Evolutionary conservation across 2,329 filamentous ascomycete genomes (phyloP), one percentile per base, ranked within the genome.

Genomic region (Trichophyton mentagrophytes): DNA sequence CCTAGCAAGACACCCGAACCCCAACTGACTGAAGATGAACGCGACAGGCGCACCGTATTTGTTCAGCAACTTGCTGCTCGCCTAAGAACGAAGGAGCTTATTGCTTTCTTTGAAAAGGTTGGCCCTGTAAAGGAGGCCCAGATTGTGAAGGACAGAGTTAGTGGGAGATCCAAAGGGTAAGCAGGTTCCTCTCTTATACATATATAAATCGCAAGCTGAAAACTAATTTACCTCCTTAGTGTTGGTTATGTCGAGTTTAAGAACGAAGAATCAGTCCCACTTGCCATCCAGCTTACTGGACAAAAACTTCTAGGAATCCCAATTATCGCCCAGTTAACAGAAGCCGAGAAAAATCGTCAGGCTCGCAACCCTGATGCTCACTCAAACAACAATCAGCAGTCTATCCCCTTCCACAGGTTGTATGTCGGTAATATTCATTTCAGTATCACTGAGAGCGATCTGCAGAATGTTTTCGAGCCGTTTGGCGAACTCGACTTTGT

Each of bases 381-480:
- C 65, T 81, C 82, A 66, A 85, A 81, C 66, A 79, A 77, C 62
- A 84, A 89, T 67, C 85, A 87, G 63, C 91, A 91, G 72, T 87
- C 89, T 64, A 87, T 95, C 62, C 93, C 93, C 25, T 97, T 97
- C 79, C 93, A 99, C 77, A 89, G 95, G 67, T 87, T 99, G 63
- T 99, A 97, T 75, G 92, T 99, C 67, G 93, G 93, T 76, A 99
- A 99, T 74, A 97, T 99, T 68, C 93, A 99, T 79, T 99, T 99
- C 82, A 96, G 90, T 73, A 95, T 99, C 73, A 96, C 90, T 71
- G 93, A 99, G 77, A 85, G 87, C 73, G 95, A 99, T 76, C 80
- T 99, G 66, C 87, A 92, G 80, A 90, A 92, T 72, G 90, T 99
- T 64, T 99, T 99, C 74, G 90, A 95, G 77, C 92, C 93, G 1